Conservation (phyloP, 352 stramenopile genomes). For the Phytophthora colocasiae region DNA sequence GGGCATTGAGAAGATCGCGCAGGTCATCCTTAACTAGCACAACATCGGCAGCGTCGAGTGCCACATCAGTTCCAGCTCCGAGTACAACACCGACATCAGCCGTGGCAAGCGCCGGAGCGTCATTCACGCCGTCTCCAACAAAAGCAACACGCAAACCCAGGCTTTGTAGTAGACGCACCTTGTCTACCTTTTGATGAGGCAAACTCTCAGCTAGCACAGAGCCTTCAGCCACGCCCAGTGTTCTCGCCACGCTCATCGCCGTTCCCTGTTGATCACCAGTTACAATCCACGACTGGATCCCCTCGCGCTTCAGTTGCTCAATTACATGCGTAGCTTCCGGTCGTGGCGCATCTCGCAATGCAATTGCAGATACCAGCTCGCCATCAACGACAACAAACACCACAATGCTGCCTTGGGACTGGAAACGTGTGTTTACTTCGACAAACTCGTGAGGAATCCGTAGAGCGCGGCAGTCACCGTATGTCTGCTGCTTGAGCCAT, state of each 20-base stretch:
- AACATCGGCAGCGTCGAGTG: conserved; percentile 73
- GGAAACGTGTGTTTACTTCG: conserved; percentile 51
- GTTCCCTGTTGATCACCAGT: conserved; percentile 78
- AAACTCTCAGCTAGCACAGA: conserved; percentile 69
- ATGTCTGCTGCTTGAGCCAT: conserved; percentile 66
- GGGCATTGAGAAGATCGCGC: conserved; percentile 68
- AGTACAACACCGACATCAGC: conserved; percentile 74
- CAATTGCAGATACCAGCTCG: conserved; percentile 60
- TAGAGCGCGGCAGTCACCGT: conserved; percentile 27
- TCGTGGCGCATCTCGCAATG: conserved; percentile 57
- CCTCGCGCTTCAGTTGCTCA: conserved; percentile 54
- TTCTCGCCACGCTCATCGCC: conserved; percentile 55
- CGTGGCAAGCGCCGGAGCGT: conserved; percentile 72
- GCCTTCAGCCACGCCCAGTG: conserved; percentile 60
- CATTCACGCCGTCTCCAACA: conserved; percentile 79
- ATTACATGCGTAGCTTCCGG: conserved; percentile 62
- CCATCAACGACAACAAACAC: conserved; percentile 67
- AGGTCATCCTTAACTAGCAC: conserved; percentile 81
- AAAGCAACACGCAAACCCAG: conserved; percentile 80
- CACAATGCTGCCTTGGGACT: conserved; percentile 63
- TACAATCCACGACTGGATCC: conserved; percentile 80
- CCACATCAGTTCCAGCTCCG: conserved; percentile 72
- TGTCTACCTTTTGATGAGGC: conserved; percentile 82
- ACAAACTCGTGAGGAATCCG: conserved; percentile 51
- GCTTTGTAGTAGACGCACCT: conserved; percentile 71